Conservation (phyloP, 2,329 filamentous ascomycete species). For the Falciphora oryzae region DNA sequence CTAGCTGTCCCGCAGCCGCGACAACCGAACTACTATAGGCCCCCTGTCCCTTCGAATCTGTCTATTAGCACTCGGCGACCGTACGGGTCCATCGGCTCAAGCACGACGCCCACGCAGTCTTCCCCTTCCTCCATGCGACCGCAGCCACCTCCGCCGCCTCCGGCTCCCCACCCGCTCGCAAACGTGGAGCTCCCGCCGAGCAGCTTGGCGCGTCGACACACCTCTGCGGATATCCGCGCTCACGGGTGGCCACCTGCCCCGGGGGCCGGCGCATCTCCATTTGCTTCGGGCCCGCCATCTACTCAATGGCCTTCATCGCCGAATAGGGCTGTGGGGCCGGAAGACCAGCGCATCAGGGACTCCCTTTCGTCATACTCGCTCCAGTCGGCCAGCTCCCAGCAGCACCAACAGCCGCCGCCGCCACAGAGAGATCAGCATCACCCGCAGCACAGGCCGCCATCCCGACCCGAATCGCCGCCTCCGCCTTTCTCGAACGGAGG, state of each 20-base stretch:
- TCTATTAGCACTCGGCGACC: conserved; percentile 69
- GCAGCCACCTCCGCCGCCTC: conserved; percentile 57
- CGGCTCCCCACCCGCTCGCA: conserved; percentile 38
- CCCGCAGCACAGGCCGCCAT: conserved; percentile 34
- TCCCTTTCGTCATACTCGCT: conserved; percentile 51
- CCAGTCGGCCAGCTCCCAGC: conserved; percentile 24
- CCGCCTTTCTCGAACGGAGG: conserved; percentile 42
- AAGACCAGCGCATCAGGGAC: conserved; percentile 52
- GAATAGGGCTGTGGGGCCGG: conserved; percentile 35
- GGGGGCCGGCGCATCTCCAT: conserved; percentile 44
- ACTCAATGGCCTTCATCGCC: conserved; percentile 51
- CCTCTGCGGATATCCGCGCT: conserved; percentile 89
- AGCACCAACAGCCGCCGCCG: neutral
- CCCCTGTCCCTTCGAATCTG: conserved; percentile 75
- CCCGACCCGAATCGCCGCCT: conserved; percentile 47
- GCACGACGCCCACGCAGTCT: conserved; percentile 55
- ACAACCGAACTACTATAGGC: conserved; percentile 60
- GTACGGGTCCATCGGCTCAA: conserved; percentile 79
- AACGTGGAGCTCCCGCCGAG: conserved; percentile 56
- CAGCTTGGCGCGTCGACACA: conserved; percentile 78
- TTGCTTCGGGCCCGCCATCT: conserved; percentile 55
- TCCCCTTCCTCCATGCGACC: conserved; percentile 70
- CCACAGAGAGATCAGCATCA: neutral
- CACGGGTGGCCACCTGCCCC: conserved; percentile 66
- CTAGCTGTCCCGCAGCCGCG: conserved; percentile 56